Base-by-base conservation (phyloP, 441 rosid genomes). In the Erodium texanum region DNA sequence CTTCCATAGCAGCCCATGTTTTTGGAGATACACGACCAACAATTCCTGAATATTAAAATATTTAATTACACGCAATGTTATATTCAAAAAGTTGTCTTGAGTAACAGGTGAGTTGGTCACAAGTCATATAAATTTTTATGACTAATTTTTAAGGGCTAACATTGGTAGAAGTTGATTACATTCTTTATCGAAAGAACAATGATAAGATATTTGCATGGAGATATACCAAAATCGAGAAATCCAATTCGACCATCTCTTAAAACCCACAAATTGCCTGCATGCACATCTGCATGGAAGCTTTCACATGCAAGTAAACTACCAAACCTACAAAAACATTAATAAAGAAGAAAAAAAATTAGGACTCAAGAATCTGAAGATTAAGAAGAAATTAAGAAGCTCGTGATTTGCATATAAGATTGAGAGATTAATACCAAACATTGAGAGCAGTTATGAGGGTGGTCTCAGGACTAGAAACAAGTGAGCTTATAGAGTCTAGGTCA, bases 281-380 rank as follows among this genome's bases (percentile, higher is more conserved):
- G 99, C 36, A 94, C 99, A 89, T 94, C 99, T 71, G 99, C 99
- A 80, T 91, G 99, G 84, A 94, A 94, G 75, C 79, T 85, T 79
- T 91, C 97, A 80, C 99, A 91, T 45, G 94, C 96, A 70, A 94
- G 93, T 78, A 94, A 80, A 75, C 99, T 94, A 67, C 99, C 99
- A 86, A 94, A 94, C 97, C 99, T 94, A 82, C 70, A 80, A 27
- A 66, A 48, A 29, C 48, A 69, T 38, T 22, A 54, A 16, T 18
- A 27, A 27, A 5, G 7, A 19, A 19, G 7, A 19, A 19, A 54
- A 52, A 54, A 7, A 54, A 18, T 54, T 54, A 54, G 62, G 62
- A 2, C 6, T 19, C 16, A 54, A 54, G 12, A 41, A 71, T 38
- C 64, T 65, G 56, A 59, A 73, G 18, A 29, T 38, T 24, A 23